A percentile compares a stretch with the other conserved stretches of the same genome.
Evolutionary conservation across 176 grass and related monocot species (phyloP).

Genomic region (Areca catechu): DNA sequence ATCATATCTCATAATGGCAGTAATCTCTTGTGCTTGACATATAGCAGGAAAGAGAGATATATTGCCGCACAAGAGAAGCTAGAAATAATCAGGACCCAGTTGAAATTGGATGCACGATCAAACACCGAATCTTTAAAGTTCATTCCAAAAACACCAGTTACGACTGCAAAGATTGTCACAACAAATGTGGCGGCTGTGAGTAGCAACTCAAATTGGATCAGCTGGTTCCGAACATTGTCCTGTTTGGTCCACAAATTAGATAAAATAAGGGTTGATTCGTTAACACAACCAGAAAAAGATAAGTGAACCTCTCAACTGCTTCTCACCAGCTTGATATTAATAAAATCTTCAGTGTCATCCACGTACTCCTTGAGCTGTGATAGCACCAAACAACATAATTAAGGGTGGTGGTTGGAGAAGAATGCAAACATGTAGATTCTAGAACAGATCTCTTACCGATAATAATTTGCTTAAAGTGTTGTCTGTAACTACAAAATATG

Average conservation of each 20-base stretch:
- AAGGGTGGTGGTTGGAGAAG: too few species aligned
- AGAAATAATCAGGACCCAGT: slow-evolving; percentile 6
- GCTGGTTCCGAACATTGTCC: slow-evolving; percentile 21
- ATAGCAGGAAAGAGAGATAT: neutral
- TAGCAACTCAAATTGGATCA: slow-evolving; percentile 20
- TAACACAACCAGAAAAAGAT: neutral
- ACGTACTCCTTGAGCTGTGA: slow-evolving; percentile 20
- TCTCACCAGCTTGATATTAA: slow-evolving; percentile 18
- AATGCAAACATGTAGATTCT: too few species aligned
- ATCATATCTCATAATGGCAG: neutral
- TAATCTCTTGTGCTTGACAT: slow-evolving; percentile 5
- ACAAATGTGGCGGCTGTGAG: slow-evolving; percentile 16
- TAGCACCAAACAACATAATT: neutral
- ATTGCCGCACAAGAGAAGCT: slow-evolving; percentile 1
- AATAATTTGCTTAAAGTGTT: slow-evolving; percentile 20
- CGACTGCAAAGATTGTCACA: slow-evolving; percentile 16
- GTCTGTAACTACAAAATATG: slow-evolving; percentile 17
- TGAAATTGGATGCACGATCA: slow-evolving; percentile 13
- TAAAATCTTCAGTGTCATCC: slow-evolving; percentile 18
- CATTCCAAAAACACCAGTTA: slow-evolving; percentile 21
- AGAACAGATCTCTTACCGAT: slow-evolving; percentile 12
- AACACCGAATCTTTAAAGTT: slow-evolving; percentile 20
- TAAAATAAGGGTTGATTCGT: neutral
- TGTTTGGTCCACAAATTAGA: neutral
- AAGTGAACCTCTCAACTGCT: neutral